These are phyloP conservation scores for Cornus kousa DNA, from an alignment of 148 eudicot species.

Conservation along the genomic window DNA sequence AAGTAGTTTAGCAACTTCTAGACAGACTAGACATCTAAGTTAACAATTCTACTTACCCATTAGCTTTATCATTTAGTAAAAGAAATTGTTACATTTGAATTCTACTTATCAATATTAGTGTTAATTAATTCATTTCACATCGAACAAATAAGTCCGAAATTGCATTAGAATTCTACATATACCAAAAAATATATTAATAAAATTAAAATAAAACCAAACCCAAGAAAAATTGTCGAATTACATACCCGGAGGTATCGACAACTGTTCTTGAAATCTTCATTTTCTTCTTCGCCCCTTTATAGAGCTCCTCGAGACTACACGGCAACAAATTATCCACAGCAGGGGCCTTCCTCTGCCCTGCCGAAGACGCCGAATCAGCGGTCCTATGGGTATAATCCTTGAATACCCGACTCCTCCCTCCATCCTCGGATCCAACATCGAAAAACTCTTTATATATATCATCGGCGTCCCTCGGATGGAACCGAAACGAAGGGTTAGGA, in stretches of 20 bases:
- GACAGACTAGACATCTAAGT: background rate
- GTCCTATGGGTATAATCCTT: conserved; percentile 13
- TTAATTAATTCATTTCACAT: background rate
- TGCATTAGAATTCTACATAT: background rate
- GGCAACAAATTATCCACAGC: conserved; percentile 54
- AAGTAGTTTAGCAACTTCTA: background rate
- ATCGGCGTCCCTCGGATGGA: conserved; percentile 69
- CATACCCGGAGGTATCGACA: conserved; percentile 59
- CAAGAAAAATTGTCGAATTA: background rate
- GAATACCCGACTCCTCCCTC: conserved; percentile 23
- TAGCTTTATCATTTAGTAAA: too few relatives aligned
- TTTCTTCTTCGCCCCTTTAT: conserved; percentile 62
- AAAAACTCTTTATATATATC: conserved; percentile 75
- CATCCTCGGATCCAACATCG: conserved; percentile 26
- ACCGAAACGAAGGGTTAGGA: conserved; percentile 45
- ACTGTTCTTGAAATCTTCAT: conserved; percentile 72
- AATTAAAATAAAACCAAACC: background rate
- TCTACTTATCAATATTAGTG: background rate
- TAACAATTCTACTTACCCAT: background rate
- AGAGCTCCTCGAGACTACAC: conserved; percentile 74
- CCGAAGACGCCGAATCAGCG: background rate
- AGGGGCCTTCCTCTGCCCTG: conserved; percentile 41
- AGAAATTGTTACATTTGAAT: background rate
- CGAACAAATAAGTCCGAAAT: background rate
- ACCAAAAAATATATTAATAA: background rate